Evolutionary conservation across 225 moss, liverwort and hornwort genomes (phyloP).

Genomic region (Rhytidiadelphus loreus): DNA sequence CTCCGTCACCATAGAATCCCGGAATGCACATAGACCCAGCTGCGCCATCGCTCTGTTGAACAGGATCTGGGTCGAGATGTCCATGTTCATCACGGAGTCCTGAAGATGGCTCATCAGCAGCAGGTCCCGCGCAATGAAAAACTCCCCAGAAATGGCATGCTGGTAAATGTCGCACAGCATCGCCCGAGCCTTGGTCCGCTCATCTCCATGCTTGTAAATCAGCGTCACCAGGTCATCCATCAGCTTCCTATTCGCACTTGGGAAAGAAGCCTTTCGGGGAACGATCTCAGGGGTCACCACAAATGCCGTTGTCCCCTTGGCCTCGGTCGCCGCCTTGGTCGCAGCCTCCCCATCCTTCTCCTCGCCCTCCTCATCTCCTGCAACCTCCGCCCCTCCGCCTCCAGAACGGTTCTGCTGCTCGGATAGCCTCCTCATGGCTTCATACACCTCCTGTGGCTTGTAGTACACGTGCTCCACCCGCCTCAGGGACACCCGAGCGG

Average conservation of each 20-base stretch:
- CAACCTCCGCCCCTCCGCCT: conserved; percentile 15
- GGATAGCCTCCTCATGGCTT: conserved; percentile 90
- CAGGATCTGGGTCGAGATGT: conserved; percentile 89
- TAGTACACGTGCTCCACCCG: conserved; percentile 92
- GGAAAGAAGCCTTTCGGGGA: conserved; percentile 67
- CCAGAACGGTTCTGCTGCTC: conserved; percentile 56
- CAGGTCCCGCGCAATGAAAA: conserved; percentile 74
- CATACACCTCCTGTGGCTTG: conserved; percentile 95
- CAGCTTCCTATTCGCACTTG: conserved; percentile 54
- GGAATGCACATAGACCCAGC: conserved; percentile 84
- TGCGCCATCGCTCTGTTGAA: conserved; percentile 97
- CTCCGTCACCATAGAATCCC: conserved; percentile 67
- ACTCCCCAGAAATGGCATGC: conserved; percentile 85
- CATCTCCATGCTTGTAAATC: conserved; percentile 88
- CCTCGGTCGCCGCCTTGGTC: conserved; percentile 30
- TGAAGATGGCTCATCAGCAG: conserved; percentile 95
- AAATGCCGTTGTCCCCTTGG: conserved; percentile 66
- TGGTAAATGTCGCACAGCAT: conserved; percentile 99
- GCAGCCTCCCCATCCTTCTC: conserved; percentile 46
- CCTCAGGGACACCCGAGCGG: conserved; percentile 72
- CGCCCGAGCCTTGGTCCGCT: conserved; percentile 92
- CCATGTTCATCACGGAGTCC: conserved; percentile 96
- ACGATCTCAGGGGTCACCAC: conserved; percentile 68
- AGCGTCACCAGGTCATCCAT: conserved; percentile 89
- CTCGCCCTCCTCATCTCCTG: conserved; percentile 48